These are phyloP conservation scores for Nematodospora valgi DNA, from an alignment of 805 yeast genomes.

Conservation along the genomic window DNA sequence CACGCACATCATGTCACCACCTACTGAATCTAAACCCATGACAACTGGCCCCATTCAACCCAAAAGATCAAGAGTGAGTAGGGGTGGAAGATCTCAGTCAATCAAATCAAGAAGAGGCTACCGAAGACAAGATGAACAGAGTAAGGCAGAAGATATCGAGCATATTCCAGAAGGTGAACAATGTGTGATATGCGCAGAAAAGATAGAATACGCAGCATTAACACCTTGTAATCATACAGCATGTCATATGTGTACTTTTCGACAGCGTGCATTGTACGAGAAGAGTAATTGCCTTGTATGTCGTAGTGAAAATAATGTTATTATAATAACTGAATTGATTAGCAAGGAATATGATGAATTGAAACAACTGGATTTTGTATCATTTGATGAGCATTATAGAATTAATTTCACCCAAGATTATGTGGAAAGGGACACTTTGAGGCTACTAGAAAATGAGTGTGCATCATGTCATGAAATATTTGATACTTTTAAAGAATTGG, in stretches of 20 bases:
- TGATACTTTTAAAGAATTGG: slow-evolving; percentile 51
- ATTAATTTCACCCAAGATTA: slow-evolving; percentile 56
- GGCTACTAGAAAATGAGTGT: slow-evolving; percentile 56
- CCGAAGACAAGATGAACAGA: slow-evolving; percentile 5
- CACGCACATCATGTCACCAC: neutral
- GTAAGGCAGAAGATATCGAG: slow-evolving; percentile 15
- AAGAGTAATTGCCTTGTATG: slow-evolving; percentile 80
- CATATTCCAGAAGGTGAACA: slow-evolving; percentile 35
- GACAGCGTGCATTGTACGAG: slow-evolving; percentile 77
- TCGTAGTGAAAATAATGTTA: slow-evolving; percentile 59
- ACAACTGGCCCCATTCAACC: too few species aligned
- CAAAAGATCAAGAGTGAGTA: slow-evolving; percentile 9
- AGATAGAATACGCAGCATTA: slow-evolving; percentile 58
- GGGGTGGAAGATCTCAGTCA: slow-evolving; percentile 3
- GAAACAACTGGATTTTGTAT: slow-evolving; percentile 24
- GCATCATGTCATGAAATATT: slow-evolving; percentile 45
- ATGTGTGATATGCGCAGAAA: slow-evolving; percentile 85
- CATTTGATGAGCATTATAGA: slow-evolving; percentile 44
- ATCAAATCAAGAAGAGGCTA: neutral
- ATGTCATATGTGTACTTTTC: slow-evolving; percentile 77
- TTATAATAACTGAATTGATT: slow-evolving; percentile 55
- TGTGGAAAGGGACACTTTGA: slow-evolving; percentile 48
- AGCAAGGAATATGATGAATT: slow-evolving; percentile 37
- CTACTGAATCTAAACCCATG: too few species aligned
- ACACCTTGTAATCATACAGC: slow-evolving; percentile 83